Conservation (phyloP, 169 alveolate genomes). For the Pseudocohnilembus persalinus region DNA sequence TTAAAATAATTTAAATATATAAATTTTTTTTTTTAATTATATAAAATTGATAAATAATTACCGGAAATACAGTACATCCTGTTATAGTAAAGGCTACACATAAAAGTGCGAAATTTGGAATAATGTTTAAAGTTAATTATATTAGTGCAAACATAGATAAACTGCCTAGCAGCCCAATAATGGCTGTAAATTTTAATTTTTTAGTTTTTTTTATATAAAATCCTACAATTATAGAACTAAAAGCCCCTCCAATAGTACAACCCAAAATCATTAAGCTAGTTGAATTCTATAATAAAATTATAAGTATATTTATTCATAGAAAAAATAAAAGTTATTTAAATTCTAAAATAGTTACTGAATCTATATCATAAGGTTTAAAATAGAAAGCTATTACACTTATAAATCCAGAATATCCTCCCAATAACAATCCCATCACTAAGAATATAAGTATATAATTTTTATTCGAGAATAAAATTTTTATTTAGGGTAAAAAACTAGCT, state of each 20-base stretch:
- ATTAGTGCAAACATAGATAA: not conserved
- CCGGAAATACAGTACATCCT: not conserved
- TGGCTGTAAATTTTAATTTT: not conserved
- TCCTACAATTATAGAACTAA: not conserved
- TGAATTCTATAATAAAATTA: not conserved
- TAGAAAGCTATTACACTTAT: not conserved
- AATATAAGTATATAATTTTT: conserved; percentile 1
- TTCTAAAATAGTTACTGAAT: not conserved
- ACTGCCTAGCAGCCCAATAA: not conserved
- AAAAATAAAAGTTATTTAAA: too few relatives aligned
- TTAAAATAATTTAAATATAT: not conserved
- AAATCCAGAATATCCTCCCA: not conserved
- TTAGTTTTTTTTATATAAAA: not conserved
- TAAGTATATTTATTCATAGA: too few relatives aligned
- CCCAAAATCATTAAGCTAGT: not conserved
- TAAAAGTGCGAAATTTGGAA: not conserved
- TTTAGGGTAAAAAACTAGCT: not conserved
- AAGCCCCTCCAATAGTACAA: not conserved
- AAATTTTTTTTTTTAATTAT: not conserved
- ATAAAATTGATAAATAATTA: not conserved
- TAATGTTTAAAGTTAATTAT: not conserved
- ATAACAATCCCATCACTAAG: not conserved
- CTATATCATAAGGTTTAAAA: not conserved
- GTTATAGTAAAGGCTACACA: not conserved
- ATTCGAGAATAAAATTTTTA: conserved; percentile 4